Conservation (phyloP, 1,139 yeast species). For the Pichia sp. region DNA sequence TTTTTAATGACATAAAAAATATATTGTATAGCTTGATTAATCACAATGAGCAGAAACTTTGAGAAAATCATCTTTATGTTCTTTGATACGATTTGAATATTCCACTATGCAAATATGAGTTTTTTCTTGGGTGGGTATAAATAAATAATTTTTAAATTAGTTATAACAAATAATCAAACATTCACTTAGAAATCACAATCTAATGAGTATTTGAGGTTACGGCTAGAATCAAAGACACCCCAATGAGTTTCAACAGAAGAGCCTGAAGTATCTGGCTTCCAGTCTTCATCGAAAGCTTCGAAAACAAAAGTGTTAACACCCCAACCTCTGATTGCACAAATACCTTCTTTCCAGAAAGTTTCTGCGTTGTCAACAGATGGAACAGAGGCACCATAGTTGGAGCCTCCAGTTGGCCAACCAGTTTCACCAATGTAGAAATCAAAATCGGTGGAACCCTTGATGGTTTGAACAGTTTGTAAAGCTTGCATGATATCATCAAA, state of each 20-base stretch:
- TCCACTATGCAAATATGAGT: no score
- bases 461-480: conserved; percentile 72
- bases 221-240: conserved; percentile 71
- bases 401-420: conserved; percentile 95
- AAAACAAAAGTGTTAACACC: conserved; percentile 87
- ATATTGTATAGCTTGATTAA: no score
- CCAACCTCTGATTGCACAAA: conserved; percentile 93
- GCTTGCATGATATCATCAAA: conserved; percentile 97
- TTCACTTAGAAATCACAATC: conserved; percentile 30
- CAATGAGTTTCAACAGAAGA: conserved; percentile 83
- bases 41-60: no score
- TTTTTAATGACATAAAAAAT: no score
- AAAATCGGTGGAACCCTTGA: conserved; percentile 78
- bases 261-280: conserved; percentile 91
- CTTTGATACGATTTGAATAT: no score
- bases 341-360: conserved; percentile 75
- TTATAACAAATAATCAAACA: no score
- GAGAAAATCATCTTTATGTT: no score
- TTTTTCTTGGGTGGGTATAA: no score
- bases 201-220: conserved; percentile 48
- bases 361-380: conserved; percentile 73
- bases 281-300: conserved; percentile 91
- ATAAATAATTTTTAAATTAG: no score
- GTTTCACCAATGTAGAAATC: conserved; percentile 97
- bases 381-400: conserved; percentile 50